Base-by-base conservation (phyloP, 345 rosid genomes). In the Geranium brycei region DNA sequence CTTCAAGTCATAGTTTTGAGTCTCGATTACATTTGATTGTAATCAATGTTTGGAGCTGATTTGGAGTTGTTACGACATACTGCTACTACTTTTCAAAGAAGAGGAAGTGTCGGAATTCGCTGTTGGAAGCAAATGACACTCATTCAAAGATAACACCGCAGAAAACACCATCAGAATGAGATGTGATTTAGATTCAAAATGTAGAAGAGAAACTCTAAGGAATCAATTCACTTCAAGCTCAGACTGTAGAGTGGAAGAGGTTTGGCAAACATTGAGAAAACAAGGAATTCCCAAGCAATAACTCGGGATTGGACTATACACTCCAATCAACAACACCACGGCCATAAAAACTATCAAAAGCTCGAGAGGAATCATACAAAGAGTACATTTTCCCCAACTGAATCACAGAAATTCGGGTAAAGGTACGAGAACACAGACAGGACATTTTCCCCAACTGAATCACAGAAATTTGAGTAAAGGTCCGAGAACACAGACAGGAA, bases 391-490 rank as follows among this genome's bases (percentile, higher is more conserved):
- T 23, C 28, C 28, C 10, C 41, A 35, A 35, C 3, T 4, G 41
- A 7, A 35, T 4, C 5, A 35, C 41, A 35, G 41, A 7, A 35
- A 35, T 4, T 35, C 28, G 41, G 41, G 41, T 35, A 7, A 35
- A 35, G 28, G 28, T 23, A 23, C 28, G 28, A 23, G 28, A 23
- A 23, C 28, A 23, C 6, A 32, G 23, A 51, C 63, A 66, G 19
- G 31, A 53, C 28, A 59, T 57, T 60, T 38, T 6, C 35, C 38
- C 57, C 51, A 28, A 67, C 53, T 68, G 62, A 70, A 59, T 51
- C 57, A 68, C 59, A 53, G 31, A n/a, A 57, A 51, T 13, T 35
- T 66, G 53, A 64, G 61, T 17, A 59, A 57, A 41, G 51, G 51
- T n/a, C n/a, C n/a, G n/a, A n/a, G n/a, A n/a, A n/a, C 31, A 19